phyloP scores from a whole-genome alignment of 345 rosid species.

The Citrus mangshanensis region DNA sequence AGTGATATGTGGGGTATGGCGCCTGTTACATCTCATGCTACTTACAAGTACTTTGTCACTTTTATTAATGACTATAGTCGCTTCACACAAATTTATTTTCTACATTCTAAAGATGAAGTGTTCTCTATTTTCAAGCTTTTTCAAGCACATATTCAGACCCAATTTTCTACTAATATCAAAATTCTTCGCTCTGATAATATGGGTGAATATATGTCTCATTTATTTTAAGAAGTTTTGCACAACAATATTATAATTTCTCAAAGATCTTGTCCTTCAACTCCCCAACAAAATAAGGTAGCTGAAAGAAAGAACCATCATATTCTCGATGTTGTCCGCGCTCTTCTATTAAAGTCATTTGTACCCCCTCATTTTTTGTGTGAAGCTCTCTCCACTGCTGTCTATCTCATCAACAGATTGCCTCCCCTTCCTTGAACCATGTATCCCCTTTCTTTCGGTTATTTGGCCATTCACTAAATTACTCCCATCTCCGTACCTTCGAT shows the following conservation, averaged over 20 bases:
- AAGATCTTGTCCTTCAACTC: not conserved
- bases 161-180: not conserved
- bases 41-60: not conserved
- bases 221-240: not conserved
- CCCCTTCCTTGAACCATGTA: not conserved
- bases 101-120: not conserved
- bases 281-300: too few relatives aligned
- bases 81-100: not conserved
- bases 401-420: not conserved
- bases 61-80: not conserved
- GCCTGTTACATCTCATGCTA: not conserved
- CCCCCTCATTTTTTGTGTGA: not conserved
- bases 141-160: not conserved
- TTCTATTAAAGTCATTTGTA: not conserved
- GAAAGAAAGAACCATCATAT: not conserved
- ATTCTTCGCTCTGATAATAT: not conserved
- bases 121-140: not conserved
- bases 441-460: not conserved
- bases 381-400: not conserved
- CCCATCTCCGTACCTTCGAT: not conserved
- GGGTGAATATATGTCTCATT: not conserved
- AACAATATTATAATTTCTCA: not conserved
- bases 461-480: not conserved
- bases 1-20: not conserved
- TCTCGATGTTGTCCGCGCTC: not conserved